Percentiles rank a stretch among this genome's conserved stretches.
Conservation (phyloP, 2,329 filamentous ascomycete species). For the Cyclaneusma minus region DNA sequence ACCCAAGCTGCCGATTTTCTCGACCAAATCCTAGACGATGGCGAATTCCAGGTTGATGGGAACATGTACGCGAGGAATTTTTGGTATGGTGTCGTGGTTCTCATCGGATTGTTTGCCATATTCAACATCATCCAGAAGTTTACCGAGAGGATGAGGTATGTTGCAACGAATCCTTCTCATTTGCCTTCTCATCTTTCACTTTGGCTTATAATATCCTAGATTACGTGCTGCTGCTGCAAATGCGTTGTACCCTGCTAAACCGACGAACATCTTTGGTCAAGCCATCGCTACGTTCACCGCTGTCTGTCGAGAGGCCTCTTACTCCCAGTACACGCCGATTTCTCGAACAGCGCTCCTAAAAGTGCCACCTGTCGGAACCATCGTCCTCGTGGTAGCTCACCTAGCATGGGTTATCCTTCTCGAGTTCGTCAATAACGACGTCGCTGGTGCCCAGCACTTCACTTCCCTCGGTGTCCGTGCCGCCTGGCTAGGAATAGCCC, state of each 20-base stretch:
- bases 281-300: conserved; percentile 18
- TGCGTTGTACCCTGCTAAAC: conserved; percentile 15
- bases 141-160: conserved; percentile 14
- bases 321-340: conserved; percentile 18
- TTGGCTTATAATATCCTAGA: too few relatives aligned
- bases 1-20: conserved; percentile 21
- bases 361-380: conserved; percentile 19
- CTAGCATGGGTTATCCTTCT: conserved; percentile 22
- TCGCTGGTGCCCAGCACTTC: conserved; percentile 12
- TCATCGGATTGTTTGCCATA: conserved; percentile 18
- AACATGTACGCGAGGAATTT: conserved; percentile 22
- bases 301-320: conserved; percentile 18
- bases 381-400: conserved; percentile 21
- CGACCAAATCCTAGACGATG: conserved; percentile 20
- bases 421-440: conserved; percentile 21
- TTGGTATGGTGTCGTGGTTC: conserved; percentile 22
- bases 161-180: not conserved
- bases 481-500: conserved; percentile 48
- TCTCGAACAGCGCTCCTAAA: conserved; percentile 7
- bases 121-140: conserved; percentile 15
- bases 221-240: conserved; percentile 19
- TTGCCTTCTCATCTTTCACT: conserved; percentile 1
- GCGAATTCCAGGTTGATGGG: conserved; percentile 18
- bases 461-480: conserved; percentile 39
- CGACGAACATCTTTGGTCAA: conserved; percentile 13